Conservation (phyloP, 1,284 basidiomycete species). For the Moesziomyces sp. region DNA sequence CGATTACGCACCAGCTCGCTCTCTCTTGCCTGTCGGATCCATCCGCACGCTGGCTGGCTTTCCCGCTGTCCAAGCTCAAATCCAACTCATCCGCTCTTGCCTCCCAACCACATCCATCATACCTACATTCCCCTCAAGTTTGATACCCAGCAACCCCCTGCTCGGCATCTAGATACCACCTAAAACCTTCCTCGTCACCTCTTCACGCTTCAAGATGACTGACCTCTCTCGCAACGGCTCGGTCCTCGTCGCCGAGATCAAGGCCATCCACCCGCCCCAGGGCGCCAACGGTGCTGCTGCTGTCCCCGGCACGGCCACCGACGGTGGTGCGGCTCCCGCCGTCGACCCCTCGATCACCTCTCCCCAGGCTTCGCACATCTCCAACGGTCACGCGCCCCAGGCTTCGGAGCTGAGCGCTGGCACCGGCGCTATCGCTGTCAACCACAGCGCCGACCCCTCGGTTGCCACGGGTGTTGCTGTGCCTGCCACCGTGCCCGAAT, state of each 20-base stretch:
- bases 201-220: conserved; percentile 25
- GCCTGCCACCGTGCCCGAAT: background rate
- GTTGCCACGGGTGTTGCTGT: conserved; percentile 23
- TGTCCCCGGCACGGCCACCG: conserved; percentile 15
- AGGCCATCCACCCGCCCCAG: conserved; percentile 34
- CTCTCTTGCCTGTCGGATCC: background rate
- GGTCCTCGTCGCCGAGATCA: conserved; percentile 50
- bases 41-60: background rate
- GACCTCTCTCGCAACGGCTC: conserved; percentile 47
- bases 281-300: conserved; percentile 14
- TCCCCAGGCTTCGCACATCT: conserved; percentile 11
- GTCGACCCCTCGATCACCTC: conserved; percentile 34
- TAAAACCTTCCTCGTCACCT: background rate
- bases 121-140: background rate
- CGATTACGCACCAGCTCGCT: background rate
- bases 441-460: conserved; percentile 28
- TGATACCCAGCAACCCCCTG: background rate
- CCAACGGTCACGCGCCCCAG: conserved; percentile 29
- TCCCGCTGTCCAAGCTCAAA: background rate
- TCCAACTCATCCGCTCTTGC: background rate
- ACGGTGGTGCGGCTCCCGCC: conserved; percentile 31
- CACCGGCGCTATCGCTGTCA: conserved; percentile 31
- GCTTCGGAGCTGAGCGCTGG: conserved; percentile 32
- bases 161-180: conserved; percentile 3
- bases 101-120: conserved; percentile 13